These are phyloP conservation scores for Halophytophthora polymorphica DNA, from an alignment of 352 stramenopile species.

Conservation along the genomic window DNA sequence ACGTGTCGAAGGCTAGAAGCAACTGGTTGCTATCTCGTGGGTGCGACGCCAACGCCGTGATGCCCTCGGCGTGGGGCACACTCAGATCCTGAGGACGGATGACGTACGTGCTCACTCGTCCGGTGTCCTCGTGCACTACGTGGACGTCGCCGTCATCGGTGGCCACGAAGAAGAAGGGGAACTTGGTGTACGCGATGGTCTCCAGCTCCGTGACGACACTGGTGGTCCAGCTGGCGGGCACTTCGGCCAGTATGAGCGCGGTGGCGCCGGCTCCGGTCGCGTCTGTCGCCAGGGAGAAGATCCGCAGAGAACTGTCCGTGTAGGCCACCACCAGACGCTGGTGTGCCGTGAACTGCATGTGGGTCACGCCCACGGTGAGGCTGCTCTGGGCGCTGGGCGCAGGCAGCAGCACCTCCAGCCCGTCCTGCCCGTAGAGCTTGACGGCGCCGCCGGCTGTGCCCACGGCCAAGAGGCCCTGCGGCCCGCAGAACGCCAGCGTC, in stretches of 20 bases:
- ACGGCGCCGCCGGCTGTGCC: constrained; percentile 55
- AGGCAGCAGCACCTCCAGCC: constrained; percentile 59
- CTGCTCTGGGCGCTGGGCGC: constrained; percentile 27
- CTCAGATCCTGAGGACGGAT: constrained; percentile 47
- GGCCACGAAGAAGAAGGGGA: constrained; percentile 70
- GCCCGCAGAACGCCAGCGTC: constrained; percentile 51
- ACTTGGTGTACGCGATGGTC: constrained; percentile 53
- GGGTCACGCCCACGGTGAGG: constrained; percentile 40
- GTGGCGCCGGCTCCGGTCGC: not conserved
- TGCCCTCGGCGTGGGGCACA: constrained; percentile 15
- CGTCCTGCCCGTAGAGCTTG: constrained; percentile 66
- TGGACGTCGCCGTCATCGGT: constrained; percentile 67
- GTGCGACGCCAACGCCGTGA: constrained; percentile 54
- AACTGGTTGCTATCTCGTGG: constrained; percentile 62
- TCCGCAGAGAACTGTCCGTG: constrained; percentile 58
- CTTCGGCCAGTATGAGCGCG: constrained; percentile 8
- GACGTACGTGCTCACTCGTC: constrained; percentile 60
- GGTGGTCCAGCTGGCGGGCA: constrained; percentile 57
- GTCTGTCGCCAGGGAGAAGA: constrained; percentile 51
- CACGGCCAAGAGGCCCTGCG: constrained; percentile 66
- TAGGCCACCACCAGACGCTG: constrained; percentile 65
- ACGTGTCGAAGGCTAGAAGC: constrained; percentile 60
- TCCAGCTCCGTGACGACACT: constrained; percentile 61
- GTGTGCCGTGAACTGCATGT: constrained; percentile 62
- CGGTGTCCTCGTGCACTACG: constrained; percentile 76